A percentile compares a stretch with the other conserved stretches of the same genome.
Conservation (phyloP, 164 flowering plant genomes). For the Vitis labrusca region DNA sequence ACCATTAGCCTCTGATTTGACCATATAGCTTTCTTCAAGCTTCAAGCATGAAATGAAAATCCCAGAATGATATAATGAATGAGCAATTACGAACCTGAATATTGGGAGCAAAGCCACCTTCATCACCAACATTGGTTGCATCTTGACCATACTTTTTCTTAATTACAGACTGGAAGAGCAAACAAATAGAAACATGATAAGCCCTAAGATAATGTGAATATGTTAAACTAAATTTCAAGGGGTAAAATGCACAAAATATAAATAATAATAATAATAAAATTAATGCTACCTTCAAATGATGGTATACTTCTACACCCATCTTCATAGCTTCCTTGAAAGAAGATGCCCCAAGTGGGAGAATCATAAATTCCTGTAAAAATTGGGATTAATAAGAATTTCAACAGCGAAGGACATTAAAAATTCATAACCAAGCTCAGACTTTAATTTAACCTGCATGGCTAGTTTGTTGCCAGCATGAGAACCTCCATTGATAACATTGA, state of each 20-base stretch:
- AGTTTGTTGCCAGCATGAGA: constrained; percentile 96
- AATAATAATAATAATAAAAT: not conserved
- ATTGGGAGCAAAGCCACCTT: constrained; percentile 97
- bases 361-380: constrained; percentile 80
- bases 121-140: constrained; percentile 96
- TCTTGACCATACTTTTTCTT: constrained; percentile 95
- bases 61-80: too few species aligned
- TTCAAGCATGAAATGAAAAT: too few species aligned
- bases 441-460: constrained; percentile 74
- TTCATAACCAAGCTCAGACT: not conserved
- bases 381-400: not conserved
- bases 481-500: constrained; percentile 94
- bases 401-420: not conserved
- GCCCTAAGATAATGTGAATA: too few species aligned
- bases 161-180: constrained; percentile 60
- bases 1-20: too few species aligned
- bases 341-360: constrained; percentile 88
- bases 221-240: too few species aligned
- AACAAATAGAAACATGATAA: too few species aligned
- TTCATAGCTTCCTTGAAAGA: constrained; percentile 93
- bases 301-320: constrained; percentile 96
- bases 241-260: too few species aligned
- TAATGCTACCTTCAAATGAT: constrained; percentile 61
- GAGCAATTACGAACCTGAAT: constrained; percentile 52
- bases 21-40: too few species aligned